Evolutionary conservation across 1,284 basidiomycete species (phyloP).

Genomic region (Puccinia horiana): DNA sequence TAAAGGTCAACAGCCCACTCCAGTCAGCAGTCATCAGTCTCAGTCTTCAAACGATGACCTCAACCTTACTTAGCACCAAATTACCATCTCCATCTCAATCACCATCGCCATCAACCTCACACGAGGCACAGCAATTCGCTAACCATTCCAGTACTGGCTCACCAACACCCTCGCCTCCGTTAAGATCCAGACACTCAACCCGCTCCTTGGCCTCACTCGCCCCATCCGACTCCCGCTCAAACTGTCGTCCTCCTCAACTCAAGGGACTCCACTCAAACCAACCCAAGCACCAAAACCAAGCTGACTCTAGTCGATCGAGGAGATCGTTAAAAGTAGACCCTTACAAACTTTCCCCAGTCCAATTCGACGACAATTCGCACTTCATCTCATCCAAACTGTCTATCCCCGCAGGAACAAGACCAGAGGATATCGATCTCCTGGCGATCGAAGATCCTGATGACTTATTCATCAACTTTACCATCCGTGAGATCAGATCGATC

Average conservation of each 20-base stretch:
- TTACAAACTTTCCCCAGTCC: background rate
- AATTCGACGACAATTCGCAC: background rate
- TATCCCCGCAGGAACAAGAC: background rate
- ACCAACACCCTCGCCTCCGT: constrained; percentile 9
- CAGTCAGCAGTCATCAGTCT: background rate
- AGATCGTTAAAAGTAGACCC: background rate
- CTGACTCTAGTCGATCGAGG: background rate
- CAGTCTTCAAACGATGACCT: background rate
- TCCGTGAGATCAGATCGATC: constrained; percentile 25
- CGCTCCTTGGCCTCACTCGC: constrained; percentile 33
- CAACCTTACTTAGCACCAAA: background rate
- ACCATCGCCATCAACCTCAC: too few species aligned
- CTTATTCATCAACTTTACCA: constrained; percentile 29
- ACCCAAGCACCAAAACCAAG: background rate
- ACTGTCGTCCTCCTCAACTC: background rate
- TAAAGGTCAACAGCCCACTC: too few species aligned
- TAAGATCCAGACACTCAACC: constrained; percentile 31
- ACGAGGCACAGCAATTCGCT: too few species aligned
- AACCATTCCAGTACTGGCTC: background rate
- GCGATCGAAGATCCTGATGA: constrained; percentile 36
- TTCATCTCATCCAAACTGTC: background rate
- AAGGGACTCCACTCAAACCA: background rate
- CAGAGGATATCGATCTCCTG: constrained; percentile 34
- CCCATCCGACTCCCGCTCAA: constrained; percentile 35
- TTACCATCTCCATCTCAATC: background rate